Base-by-base conservation (phyloP, 2,329 filamentous ascomycete genomes). In the Aspergillus alliaceus region DNA sequence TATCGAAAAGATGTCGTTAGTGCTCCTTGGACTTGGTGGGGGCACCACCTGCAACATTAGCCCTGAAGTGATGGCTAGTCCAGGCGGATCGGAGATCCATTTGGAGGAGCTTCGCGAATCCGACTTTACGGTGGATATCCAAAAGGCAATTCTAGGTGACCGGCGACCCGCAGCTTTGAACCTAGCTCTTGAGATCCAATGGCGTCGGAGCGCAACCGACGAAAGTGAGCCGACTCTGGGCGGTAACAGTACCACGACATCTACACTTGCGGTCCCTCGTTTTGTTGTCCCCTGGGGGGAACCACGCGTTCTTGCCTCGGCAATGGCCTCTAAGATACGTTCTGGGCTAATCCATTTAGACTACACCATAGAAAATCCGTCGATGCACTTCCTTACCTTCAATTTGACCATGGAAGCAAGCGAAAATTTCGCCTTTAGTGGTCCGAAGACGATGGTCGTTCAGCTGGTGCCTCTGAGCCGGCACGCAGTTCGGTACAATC, bases 341-440 rank as follows among this genome's bases (percentile, higher is more conserved):
- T 55, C 72, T 0, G 72, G 71, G 2, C 58, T 78, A 46, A 69
- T 78, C 35, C 74, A 84, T 49, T 75, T 87, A 37, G 76, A 83
- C 58, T 89, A 89, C 70, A 91, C 86, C 3, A 86, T 99, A 56
- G 95, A 99, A 76, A 99, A 99, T 71, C 90, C 93, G 0, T 97
- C 93, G 0, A 89, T 87, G 72, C 95, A 99, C 73, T 96, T 96
- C 75, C 84, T 99, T 50, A 96, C 93, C 0, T 99, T 99, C 75
- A 92, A 90, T 29, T 75, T 98, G 49, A 86, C 82, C 25, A 96
- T 99, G 92, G 93, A 99, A 65, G 90, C 92, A 2, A 93, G 86
- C 70, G 91, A 96, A 62, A 85, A 91, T 53, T 98, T 98, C 75
- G 93, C 92, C 0, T 98, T 99, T 74, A 92, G 90, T 7, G 95